phyloP scores from a whole-genome alignment of 768 basidiomycete genomes.

The Dioszegia hungarica region DNA sequence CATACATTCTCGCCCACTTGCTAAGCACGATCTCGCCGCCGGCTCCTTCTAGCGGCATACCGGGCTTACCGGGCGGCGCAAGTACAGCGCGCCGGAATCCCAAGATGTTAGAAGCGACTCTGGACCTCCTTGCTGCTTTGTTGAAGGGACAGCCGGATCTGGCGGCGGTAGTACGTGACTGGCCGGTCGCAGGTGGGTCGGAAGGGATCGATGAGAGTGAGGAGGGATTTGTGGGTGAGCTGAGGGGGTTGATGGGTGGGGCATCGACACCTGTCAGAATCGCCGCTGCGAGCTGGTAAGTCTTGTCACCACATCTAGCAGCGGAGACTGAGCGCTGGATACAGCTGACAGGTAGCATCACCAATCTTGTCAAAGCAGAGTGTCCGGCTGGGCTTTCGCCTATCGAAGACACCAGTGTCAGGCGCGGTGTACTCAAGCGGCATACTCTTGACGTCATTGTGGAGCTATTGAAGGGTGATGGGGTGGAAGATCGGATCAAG shows the following conservation, averaged over 20 bases:
- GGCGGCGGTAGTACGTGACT: constrained; percentile 13
- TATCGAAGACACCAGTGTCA: constrained; percentile 8
- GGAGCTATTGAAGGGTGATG: constrained; percentile 24
- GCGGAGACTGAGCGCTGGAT: background rate
- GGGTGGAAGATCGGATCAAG: constrained; percentile 54
- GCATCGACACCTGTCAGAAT: constrained; percentile 31
- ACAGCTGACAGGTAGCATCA: constrained; percentile 21
- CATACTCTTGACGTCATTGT: constrained; percentile 27
- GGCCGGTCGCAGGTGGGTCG: constrained; percentile 1
- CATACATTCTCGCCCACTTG: constrained; percentile 28
- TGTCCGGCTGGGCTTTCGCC: constrained; percentile 5
- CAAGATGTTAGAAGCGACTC: constrained; percentile 38
- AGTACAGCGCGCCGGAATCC: constrained; percentile 15
- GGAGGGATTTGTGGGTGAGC: constrained; percentile 8
- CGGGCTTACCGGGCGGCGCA: background rate
- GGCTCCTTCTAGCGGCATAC: background rate
- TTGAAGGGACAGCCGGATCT: constrained; percentile 31
- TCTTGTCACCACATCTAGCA: background rate
- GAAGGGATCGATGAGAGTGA: constrained; percentile 1
- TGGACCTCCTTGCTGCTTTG: constrained; percentile 42
- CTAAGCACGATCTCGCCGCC: constrained; percentile 11
- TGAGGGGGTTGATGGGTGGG: constrained; percentile 17
- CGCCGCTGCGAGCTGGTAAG: constrained; percentile 40
- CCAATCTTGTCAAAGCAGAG: constrained; percentile 34
- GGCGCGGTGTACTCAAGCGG: constrained; percentile 12